phyloP scores from a whole-genome alignment of 441 rosid genomes.

The Aquilaria agallochum region DNA sequence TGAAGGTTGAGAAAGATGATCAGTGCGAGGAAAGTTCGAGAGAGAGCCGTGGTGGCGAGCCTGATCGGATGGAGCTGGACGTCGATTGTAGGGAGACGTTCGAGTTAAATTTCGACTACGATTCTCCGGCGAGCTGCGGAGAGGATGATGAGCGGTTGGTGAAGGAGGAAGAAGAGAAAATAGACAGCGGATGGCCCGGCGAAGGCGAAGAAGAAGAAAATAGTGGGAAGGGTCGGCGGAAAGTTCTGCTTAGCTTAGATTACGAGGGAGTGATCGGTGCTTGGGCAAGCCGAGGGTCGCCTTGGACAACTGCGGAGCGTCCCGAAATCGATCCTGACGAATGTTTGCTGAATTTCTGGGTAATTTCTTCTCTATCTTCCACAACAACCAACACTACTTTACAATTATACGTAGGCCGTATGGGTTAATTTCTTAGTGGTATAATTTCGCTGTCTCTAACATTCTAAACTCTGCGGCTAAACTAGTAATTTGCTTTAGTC shows the following conservation, averaged over 20 bases:
- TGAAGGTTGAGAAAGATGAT: conserved; percentile 36
- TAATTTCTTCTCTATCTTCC: no score
- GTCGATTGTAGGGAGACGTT: conserved; percentile 32
- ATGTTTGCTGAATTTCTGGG: conserved; percentile 37
- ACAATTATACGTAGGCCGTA: no score
- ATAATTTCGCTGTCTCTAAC: not conserved
- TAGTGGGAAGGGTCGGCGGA: conserved; percentile 24
- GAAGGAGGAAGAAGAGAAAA: conserved; percentile 7
- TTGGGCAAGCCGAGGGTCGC: conserved; percentile 70
- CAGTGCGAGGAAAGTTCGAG: conserved; percentile 10
- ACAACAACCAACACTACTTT: no score
- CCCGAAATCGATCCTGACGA: conserved; percentile 59
- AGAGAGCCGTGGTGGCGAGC: conserved; percentile 14
- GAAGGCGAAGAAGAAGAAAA: conserved; percentile 17
- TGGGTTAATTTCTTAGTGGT: no score
- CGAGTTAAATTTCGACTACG: conserved; percentile 67
- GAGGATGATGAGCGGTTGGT: conserved; percentile 30
- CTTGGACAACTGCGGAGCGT: conserved; percentile 71
- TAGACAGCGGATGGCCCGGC: not conserved
- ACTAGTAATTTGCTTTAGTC: not conserved
- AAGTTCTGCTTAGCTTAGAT: conserved; percentile 47
- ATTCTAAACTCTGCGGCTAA: not conserved
- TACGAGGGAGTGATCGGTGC: conserved; percentile 61
- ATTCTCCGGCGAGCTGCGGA: conserved; percentile 36
- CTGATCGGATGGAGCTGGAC: conserved; percentile 29